Base-by-base conservation (phyloP, 768 basidiomycete species). In the Rossbeevera mucosa region DNA sequence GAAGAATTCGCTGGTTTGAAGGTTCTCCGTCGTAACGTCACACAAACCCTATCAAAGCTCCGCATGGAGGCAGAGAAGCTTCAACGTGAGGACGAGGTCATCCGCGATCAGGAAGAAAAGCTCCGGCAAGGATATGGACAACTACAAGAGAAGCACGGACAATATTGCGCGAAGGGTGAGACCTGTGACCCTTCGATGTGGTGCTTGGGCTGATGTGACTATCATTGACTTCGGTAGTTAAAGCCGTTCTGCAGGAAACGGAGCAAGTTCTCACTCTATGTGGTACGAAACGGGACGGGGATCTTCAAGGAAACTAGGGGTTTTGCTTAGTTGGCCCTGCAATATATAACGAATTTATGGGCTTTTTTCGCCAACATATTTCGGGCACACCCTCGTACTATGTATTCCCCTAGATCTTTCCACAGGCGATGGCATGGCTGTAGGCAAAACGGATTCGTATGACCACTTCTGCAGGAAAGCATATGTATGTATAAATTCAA, bases 1-100 rank as follows among this genome's bases (percentile, higher is more conserved):
- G 81, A 82, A 53, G 83, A 88, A 64, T 77, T 88, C 55, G 69
- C 75, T 40, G 80, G 80, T 22, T 75, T 88, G 52, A 80, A 78
- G 53, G 71, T 63, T 26, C 70, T 87, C 22, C 82, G 83, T 46
- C 66, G 74, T 26, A 79, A 81, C 49, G 81, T 87, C 42, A 58
- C 71, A 1, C 58, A 68, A 20, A 72, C 76, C 12, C 55, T 74
- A 18, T 71, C 73, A 46, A 69, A 66, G 36, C 64, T 78, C 12
- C 66, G 67, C 21, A 43, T 66, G 28, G 73, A 78, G 56, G 62
- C 73, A 3, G 73, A 78, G 58, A 71, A 64, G 42, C 67, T 78
- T 36, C 69, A 71, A 18, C 68, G 65, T 5, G 73, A 76, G 48
- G 73, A 76, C 46, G 60, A 68, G 48, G 71, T 71, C 25, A 65